phyloP scores from a whole-genome alignment of 495 filamentous ascomycete species.

The Articulospora tetracladia region DNA sequence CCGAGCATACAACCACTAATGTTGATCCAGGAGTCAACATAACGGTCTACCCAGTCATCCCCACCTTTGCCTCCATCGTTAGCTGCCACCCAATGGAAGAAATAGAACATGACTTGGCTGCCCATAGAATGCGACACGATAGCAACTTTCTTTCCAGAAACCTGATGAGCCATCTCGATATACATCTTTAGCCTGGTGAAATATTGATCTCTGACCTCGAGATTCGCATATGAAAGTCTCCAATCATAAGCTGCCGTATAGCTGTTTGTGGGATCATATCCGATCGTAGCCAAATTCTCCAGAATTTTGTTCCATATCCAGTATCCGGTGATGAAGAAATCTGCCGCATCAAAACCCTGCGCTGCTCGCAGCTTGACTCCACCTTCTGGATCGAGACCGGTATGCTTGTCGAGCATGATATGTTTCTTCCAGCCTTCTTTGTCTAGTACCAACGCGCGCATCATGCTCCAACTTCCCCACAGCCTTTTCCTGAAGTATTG shows the following conservation, averaged over 20 bases:
- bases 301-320: slow-evolving; percentile 99
- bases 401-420: slow-evolving; percentile 91
- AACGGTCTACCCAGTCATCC: slow-evolving; percentile 80
- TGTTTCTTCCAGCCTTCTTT: slow-evolving; percentile 94
- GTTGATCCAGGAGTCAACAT: slow-evolving; percentile 96
- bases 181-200: slow-evolving; percentile 86
- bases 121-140: slow-evolving; percentile 97
- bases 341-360: slow-evolving; percentile 97
- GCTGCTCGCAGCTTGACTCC: slow-evolving; percentile 91
- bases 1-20: slow-evolving; percentile 98
- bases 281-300: slow-evolving; percentile 91
- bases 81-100: slow-evolving; percentile 95
- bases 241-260: slow-evolving; percentile 97
- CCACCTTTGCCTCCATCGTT: slow-evolving; percentile 76
- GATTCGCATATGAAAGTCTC: slow-evolving; percentile 87
- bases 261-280: slow-evolving; percentile 93
- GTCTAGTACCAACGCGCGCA: slow-evolving; percentile 87
- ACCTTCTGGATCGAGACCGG: slow-evolving; percentile 80
- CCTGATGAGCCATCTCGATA: slow-evolving; percentile 73
- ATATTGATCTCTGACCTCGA: slow-evolving; percentile 88
- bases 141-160: slow-evolving; percentile 73
- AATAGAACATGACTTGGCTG: slow-evolving; percentile 91
- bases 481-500: slow-evolving; percentile 90
- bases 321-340: slow-evolving; percentile 86
- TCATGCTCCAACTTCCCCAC: slow-evolving; percentile 99